Percentiles rank a stretch among this genome's conserved stretches.
phyloP scores from a whole-genome alignment of 305 asterid genomes.

The Solanum hybrid region DNA sequence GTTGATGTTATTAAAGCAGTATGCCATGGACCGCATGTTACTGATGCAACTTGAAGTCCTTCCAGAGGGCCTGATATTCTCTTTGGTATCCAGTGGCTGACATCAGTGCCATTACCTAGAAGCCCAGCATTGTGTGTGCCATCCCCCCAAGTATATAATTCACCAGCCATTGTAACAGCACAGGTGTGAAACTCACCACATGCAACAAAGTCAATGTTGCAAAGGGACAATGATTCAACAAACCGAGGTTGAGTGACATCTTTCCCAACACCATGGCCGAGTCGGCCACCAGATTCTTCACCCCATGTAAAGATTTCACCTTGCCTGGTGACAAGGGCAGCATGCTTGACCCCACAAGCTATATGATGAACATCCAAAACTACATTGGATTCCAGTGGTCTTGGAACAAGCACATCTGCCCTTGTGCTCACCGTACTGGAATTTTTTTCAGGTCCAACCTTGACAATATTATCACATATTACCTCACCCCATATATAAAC shows the following conservation, averaged over 20 bases:
- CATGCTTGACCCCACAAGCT: conserved; percentile 89
- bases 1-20: conserved; percentile 76
- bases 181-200: conserved; percentile 97
- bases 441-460: conserved; percentile 73
- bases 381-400: conserved; percentile 68
- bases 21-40: conserved; percentile 99
- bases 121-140: conserved; percentile 90
- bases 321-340: conserved; percentile 79
- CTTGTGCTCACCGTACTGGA: conserved; percentile 51
- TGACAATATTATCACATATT: conserved; percentile 64
- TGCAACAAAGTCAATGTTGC: conserved; percentile 71
- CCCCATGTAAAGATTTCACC: conserved; percentile 98
- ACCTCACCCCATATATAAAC: conserved; percentile 99
- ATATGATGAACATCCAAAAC: conserved; percentile 83
- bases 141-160: conserved; percentile 96
- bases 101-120: conserved; percentile 73
- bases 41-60: conserved; percentile 69
- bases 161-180: conserved; percentile 85
- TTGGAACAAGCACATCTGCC: conserved; percentile 76
- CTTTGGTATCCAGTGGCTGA: conserved; percentile 96
- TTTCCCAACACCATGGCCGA: conserved; percentile 83
- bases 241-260: conserved; percentile 65
- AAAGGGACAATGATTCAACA: conserved; percentile 63
- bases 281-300: conserved; percentile 96
- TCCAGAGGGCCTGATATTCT: conserved; percentile 87